Conservation (phyloP, 2,329 filamentous ascomycete genomes). For the Sclerotinia spermophila region DNA sequence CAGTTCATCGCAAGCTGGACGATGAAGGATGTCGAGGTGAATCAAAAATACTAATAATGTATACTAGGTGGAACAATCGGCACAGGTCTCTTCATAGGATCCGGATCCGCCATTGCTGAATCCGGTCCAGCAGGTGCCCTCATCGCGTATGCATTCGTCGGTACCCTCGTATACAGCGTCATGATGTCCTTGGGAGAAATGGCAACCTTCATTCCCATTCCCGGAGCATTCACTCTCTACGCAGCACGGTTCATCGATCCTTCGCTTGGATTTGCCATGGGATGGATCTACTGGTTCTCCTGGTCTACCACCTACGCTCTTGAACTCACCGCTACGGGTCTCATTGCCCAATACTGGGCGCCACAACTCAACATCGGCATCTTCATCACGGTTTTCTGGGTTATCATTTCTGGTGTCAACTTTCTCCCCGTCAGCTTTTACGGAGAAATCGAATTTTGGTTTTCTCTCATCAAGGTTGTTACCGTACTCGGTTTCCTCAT, state of each 20-base stretch:
- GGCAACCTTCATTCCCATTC: conserved; percentile 72
- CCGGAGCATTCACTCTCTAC: conserved; percentile 73
- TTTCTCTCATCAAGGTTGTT: conserved; percentile 72
- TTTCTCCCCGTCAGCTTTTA: conserved; percentile 69
- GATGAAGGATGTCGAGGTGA: conserved; percentile 6
- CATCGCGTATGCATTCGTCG: conserved; percentile 67
- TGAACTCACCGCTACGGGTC: conserved; percentile 67
- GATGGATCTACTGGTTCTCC: conserved; percentile 81
- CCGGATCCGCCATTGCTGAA: conserved; percentile 57
- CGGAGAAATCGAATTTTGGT: conserved; percentile 76
- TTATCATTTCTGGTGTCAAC: conserved; percentile 65
- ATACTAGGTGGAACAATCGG: conserved; percentile 59
- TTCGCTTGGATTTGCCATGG: conserved; percentile 71
- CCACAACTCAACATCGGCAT: conserved; percentile 60
- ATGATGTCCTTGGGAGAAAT: conserved; percentile 71
- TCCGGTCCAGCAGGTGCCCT: conserved; percentile 64
- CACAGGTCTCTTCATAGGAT: conserved; percentile 69
- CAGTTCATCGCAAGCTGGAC: not conserved
- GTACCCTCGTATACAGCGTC: conserved; percentile 69
- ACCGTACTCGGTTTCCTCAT: conserved; percentile 73
- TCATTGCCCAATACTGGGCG: conserved; percentile 76
- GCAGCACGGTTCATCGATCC: conserved; percentile 71
- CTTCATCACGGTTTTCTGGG: conserved; percentile 71
- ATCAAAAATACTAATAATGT: conserved; percentile 1
- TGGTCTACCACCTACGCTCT: conserved; percentile 72